These are phyloP conservation scores for Lentinula boryana DNA, from an alignment of 768 basidiomycete genomes.

Conservation along the genomic window DNA sequence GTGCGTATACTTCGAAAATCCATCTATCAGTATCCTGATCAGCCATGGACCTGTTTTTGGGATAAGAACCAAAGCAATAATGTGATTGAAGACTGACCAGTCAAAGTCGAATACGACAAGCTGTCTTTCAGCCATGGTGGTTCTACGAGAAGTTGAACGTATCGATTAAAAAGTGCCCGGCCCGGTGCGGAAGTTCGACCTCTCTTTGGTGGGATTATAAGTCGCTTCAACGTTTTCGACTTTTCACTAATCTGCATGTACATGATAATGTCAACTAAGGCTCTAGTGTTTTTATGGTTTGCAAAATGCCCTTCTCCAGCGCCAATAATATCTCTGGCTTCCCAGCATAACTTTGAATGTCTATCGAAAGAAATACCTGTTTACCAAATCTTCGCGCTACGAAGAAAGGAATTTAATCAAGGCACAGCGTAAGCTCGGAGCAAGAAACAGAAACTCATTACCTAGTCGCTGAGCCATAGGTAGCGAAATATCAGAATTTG, in stretches of 20 bases:
- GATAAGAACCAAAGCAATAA: not conserved
- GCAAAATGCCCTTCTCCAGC: slow-evolving; percentile 58
- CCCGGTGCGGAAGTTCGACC: no score
- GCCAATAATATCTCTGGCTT: slow-evolving; percentile 40
- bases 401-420: slow-evolving; percentile 8
- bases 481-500: slow-evolving; percentile 55
- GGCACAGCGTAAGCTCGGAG: slow-evolving; percentile 9
- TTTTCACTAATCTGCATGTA: not conserved
- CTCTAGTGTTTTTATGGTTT: slow-evolving; percentile 33
- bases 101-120: slow-evolving; percentile 96
- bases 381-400: slow-evolving; percentile 59
- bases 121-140: slow-evolving; percentile 33
- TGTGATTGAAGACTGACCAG: slow-evolving; percentile 49
- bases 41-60: slow-evolving; percentile 64
- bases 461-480: slow-evolving; percentile 80
- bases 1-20: slow-evolving; percentile 83
- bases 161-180: no score
- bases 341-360: slow-evolving; percentile 46
- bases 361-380: slow-evolving; percentile 71
- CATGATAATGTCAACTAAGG: not conserved
- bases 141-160: not conserved
- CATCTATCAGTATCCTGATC: slow-evolving; percentile 98
- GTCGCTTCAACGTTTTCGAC: no score
- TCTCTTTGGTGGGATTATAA: no score
- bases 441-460: slow-evolving; percentile 26